Evolutionary conservation across 805 yeast genomes (phyloP).

Genomic region (Hanseniaspora mollemarum): DNA sequence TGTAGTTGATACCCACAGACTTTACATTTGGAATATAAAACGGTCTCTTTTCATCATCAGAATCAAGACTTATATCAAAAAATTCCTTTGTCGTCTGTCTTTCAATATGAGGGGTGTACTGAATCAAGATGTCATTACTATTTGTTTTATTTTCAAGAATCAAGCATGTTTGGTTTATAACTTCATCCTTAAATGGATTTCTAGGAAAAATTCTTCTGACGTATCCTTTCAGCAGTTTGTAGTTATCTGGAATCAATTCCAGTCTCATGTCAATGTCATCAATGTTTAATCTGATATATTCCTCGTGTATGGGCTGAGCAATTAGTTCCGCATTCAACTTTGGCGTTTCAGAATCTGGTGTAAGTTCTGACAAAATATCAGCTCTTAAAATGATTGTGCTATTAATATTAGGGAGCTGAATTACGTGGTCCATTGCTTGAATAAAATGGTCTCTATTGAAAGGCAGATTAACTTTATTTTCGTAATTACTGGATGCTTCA

Average conservation of each 20-base stretch:
- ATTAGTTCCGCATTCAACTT: slow-evolving; percentile 8
- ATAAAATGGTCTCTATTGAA: slow-evolving; percentile 44
- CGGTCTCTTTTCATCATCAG: slow-evolving; percentile 50
- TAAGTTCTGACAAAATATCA: slow-evolving; percentile 52
- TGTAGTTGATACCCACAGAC: slow-evolving; percentile 60
- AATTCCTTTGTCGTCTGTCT: neutral
- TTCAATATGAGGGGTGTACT: slow-evolving; percentile 68
- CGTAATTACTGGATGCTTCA: neutral
- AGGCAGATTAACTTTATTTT: slow-evolving; percentile 1
- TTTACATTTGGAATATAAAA: slow-evolving; percentile 79
- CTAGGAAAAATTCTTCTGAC: slow-evolving; percentile 87
- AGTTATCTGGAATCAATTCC: slow-evolving; percentile 21
- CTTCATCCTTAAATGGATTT: slow-evolving; percentile 73
- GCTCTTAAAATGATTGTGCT: slow-evolving; percentile 86
- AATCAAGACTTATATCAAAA: neutral
- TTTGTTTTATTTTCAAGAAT: slow-evolving; percentile 30
- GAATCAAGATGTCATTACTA: slow-evolving; percentile 41
- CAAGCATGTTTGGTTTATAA: slow-evolving; percentile 76
- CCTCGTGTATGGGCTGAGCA: slow-evolving; percentile 7
- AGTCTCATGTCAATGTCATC: slow-evolving; percentile 35
- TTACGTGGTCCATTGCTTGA: slow-evolving; percentile 66
- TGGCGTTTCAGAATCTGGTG: slow-evolving; percentile 29
- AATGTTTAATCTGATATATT: slow-evolving; percentile 25
- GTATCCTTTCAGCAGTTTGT: slow-evolving; percentile 37
- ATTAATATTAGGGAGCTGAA: slow-evolving; percentile 77